phyloP scores from a whole-genome alignment of 306 rosid genomes.

The Vicia sativa region DNA sequence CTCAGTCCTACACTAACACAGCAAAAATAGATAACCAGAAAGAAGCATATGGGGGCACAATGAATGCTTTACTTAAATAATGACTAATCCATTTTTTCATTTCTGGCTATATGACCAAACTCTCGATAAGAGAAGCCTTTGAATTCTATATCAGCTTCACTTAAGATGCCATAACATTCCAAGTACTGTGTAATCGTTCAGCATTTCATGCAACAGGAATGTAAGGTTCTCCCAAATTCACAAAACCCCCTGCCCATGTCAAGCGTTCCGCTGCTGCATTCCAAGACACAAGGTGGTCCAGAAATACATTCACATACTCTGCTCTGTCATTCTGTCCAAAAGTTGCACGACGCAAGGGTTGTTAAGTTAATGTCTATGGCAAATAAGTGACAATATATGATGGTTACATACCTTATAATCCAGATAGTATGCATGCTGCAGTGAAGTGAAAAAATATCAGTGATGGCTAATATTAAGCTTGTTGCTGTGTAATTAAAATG shows the following conservation, averaged over 20 bases:
- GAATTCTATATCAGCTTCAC: conserved; percentile 21
- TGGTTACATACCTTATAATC: conserved; percentile 77
- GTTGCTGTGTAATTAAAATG: not conserved
- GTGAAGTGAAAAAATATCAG: conserved; percentile 42
- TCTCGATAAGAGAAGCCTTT: conserved; percentile 27
- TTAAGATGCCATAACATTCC: conserved; percentile 25
- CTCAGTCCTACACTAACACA: conserved; percentile 32
- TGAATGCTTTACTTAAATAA: conserved; percentile 12
- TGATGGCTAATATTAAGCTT: conserved; percentile 17
- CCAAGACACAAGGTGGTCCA: conserved; percentile 95
- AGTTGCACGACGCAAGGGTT: conserved; percentile 10
- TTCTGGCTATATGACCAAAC: conserved; percentile 9
- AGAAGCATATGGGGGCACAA: conserved; percentile 24
- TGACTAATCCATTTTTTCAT: not conserved
- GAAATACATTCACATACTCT: conserved; percentile 68
- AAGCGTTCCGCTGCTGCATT: conserved; percentile 67
- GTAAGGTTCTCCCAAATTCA: conserved; percentile 87
- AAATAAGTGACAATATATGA: conserved; percentile 20
- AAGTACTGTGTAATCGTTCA: conserved; percentile 1
- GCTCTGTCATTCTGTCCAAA: conserved; percentile 79
- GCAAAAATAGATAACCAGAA: conserved; percentile 40
- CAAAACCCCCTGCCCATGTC: conserved; percentile 71
- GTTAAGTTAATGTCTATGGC: conserved; percentile 16
- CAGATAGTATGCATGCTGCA: conserved; percentile 93
- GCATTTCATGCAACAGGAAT: conserved; percentile 73